Conservation (phyloP, 805 yeast species). For the Ogataea zsoltii region DNA sequence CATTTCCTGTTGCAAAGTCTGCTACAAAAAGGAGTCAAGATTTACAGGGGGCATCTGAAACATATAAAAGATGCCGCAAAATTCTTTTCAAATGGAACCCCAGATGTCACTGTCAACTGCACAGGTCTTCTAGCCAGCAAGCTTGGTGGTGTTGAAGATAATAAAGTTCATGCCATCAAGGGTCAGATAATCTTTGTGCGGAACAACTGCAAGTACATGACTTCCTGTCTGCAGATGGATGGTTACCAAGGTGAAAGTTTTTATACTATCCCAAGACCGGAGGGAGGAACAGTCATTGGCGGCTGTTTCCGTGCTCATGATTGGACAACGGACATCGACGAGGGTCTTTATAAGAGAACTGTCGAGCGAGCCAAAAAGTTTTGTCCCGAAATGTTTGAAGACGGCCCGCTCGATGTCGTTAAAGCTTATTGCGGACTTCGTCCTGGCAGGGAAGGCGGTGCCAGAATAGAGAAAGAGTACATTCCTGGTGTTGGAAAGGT, state of each 20-base stretch:
- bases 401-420: constrained; percentile 45
- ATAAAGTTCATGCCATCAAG: constrained; percentile 48
- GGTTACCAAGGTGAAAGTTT: constrained; percentile 46
- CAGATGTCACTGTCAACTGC: constrained; percentile 57
- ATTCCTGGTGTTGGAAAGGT: constrained; percentile 29
- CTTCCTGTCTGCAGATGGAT: constrained; percentile 31
- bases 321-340: constrained; percentile 35
- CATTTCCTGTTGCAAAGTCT: constrained; percentile 41
- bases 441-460: constrained; percentile 65
- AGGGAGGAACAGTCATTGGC: constrained; percentile 72
- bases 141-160: constrained; percentile 42
- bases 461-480: constrained; percentile 47
- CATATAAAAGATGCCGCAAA: constrained; percentile 51
- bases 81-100: constrained; percentile 39
- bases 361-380: constrained; percentile 43
- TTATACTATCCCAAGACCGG: constrained; percentile 68
- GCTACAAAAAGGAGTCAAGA: constrained; percentile 38
- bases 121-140: constrained; percentile 52
- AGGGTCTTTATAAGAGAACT: constrained; percentile 48
- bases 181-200: constrained; percentile 60
- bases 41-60: constrained; percentile 43
- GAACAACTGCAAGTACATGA: constrained; percentile 35
- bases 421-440: constrained; percentile 63
- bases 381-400: constrained; percentile 40
- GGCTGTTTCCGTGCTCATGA: constrained; percentile 40